Evolutionary conservation across 768 basidiomycete genomes (phyloP).

Genomic region (Calvatia gigantea): DNA sequence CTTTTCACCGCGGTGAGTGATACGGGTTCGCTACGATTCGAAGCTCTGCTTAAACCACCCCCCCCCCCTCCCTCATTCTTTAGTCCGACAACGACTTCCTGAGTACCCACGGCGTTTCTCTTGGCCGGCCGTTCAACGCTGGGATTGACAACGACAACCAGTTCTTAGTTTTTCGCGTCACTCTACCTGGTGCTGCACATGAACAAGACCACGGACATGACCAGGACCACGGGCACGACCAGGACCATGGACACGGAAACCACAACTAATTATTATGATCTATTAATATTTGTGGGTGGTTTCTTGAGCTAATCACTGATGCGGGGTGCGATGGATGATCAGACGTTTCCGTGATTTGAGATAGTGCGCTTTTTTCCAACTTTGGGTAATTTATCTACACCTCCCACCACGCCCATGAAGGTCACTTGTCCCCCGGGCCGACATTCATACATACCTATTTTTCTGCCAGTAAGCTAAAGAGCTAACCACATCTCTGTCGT

Average conservation of each 20-base stretch:
- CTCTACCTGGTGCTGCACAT: slow-evolving; percentile 37
- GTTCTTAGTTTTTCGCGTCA: slow-evolving; percentile 54
- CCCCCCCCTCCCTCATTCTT: neutral
- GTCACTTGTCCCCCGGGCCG: no score
- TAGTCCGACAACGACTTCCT: slow-evolving; percentile 64
- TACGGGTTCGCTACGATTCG: neutral
- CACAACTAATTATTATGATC: no score
- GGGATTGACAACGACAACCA: slow-evolving; percentile 57
- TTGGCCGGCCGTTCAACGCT: slow-evolving; percentile 46
- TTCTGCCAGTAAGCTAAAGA: no score
- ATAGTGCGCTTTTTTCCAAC: no score
- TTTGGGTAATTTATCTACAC: no score
- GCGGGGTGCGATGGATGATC: no score
- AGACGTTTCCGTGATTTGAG: no score
- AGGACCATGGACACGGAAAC: neutral
- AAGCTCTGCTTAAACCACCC: neutral
- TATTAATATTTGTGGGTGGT: no score
- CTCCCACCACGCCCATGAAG: no score
- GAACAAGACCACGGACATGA: neutral
- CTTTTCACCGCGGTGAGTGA: slow-evolving; percentile 58
- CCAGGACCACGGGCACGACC: neutral
- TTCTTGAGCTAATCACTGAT: no score
- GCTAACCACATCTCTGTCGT: no score
- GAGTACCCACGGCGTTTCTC: slow-evolving; percentile 44
- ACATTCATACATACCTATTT: no score